Conservation (phyloP, 2,329 filamentous ascomycete species). For the Nannizzia gypsea region DNA sequence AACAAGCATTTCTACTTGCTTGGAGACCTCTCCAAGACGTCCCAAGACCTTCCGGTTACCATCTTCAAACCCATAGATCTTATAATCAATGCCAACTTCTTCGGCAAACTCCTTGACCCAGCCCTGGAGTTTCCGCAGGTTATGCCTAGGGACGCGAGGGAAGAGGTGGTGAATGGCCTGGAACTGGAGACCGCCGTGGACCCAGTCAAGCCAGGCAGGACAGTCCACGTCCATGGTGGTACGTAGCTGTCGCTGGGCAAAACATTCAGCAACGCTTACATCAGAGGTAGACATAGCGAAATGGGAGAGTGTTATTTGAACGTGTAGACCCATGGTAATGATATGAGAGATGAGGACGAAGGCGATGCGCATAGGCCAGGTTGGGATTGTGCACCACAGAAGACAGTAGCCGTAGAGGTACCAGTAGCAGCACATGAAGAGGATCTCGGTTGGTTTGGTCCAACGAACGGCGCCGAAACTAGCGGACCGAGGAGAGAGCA, state of each 20-base stretch:
- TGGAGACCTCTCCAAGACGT: slow-evolving; percentile 59
- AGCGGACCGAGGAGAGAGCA: slow-evolving; percentile 58
- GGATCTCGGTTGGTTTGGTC: slow-evolving; percentile 67
- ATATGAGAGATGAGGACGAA: slow-evolving; percentile 73
- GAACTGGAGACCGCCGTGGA: slow-evolving; percentile 81
- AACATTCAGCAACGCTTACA: slow-evolving; percentile 69
- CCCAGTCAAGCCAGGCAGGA: slow-evolving; percentile 74
- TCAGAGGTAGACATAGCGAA: slow-evolving; percentile 89
- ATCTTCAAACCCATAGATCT: slow-evolving; percentile 69
- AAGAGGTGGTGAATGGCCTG: slow-evolving; percentile 80
- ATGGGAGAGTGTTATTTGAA: slow-evolving; percentile 83
- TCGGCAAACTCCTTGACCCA: slow-evolving; percentile 69
- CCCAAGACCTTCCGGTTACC: slow-evolving; percentile 67
- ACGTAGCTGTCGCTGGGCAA: slow-evolving; percentile 78
- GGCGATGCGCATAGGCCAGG: slow-evolving; percentile 53
- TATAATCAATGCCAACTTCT: slow-evolving; percentile 76
- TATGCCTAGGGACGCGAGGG: slow-evolving; percentile 72
- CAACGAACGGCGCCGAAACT: slow-evolving; percentile 67
- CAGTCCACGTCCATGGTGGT: slow-evolving; percentile 92
- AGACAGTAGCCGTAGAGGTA: slow-evolving; percentile 73
- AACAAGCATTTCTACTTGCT: slow-evolving; percentile 59
- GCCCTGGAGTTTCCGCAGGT: slow-evolving; percentile 61
- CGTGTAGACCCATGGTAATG: slow-evolving; percentile 67
- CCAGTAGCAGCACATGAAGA: slow-evolving; percentile 72
- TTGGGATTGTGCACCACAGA: slow-evolving; percentile 60